Conservation (phyloP, 345 rosid genomes). For the Gossypium turneri region DNA sequence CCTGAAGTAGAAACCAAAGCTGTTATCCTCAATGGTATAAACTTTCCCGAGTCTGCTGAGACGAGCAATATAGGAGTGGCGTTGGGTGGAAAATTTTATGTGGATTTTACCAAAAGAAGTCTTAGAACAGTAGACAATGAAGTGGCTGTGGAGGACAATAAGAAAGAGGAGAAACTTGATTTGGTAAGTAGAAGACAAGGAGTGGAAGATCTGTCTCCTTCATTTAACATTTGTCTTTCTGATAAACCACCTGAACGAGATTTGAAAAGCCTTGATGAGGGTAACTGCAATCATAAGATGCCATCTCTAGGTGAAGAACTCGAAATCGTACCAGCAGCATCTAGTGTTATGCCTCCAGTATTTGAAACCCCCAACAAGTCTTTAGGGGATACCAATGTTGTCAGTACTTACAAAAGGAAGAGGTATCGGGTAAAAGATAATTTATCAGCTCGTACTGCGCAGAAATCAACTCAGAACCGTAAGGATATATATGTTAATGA, state of each 20-base stretch:
- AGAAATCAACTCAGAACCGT: conserved; percentile 33
- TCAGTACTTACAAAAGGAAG: conserved; percentile 33
- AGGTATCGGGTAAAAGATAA: conserved; percentile 34
- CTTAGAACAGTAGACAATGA: conserved; percentile 19
- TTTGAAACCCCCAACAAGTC: conserved; percentile 30
- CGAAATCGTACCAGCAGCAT: conserved; percentile 14
- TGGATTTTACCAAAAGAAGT: conserved; percentile 8
- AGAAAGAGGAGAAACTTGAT: conserved; percentile 26
- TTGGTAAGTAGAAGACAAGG: conserved; percentile 15
- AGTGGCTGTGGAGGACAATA: conserved; percentile 13
- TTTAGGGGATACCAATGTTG: conserved; percentile 27
- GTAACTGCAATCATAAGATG: conserved; percentile 24
- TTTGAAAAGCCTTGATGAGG: conserved; percentile 20
- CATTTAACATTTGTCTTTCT: conserved; percentile 14
- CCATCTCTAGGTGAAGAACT: conserved; percentile 23
- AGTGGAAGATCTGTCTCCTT: conserved; percentile 9
- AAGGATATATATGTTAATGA: conserved; percentile 35
- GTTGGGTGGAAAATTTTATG: conserved; percentile 17
- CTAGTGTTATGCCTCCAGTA: conserved; percentile 27
- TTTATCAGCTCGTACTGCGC: conserved; percentile 9
- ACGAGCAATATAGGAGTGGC: neutral
- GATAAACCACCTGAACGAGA: conserved; percentile 30
- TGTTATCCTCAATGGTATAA: conserved; percentile 11
- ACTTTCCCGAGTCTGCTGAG: conserved; percentile 25
- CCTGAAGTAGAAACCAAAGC: conserved; percentile 22